Conservation (phyloP, 2,329 filamentous ascomycete species). For the Botrytis fabae region DNA sequence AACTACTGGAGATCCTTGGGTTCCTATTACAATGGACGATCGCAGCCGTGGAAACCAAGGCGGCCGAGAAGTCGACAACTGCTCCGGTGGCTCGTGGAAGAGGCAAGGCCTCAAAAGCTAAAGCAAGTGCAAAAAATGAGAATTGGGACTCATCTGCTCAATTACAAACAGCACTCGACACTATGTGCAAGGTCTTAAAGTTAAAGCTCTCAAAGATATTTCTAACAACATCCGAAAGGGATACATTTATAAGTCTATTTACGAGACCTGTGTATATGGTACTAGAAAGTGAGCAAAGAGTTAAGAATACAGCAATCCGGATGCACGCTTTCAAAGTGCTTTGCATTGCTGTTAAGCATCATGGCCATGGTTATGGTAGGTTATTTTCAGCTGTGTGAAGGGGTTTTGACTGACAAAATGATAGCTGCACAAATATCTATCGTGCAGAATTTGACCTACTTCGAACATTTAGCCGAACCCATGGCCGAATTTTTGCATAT, state of each 20-base stretch:
- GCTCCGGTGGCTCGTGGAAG: slow-evolving; percentile 70
- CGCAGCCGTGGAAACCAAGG: slow-evolving; percentile 89
- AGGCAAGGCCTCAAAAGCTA: slow-evolving; percentile 73
- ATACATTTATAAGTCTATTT: slow-evolving; percentile 90
- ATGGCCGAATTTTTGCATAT: slow-evolving; percentile 99
- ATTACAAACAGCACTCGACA: slow-evolving; percentile 83
- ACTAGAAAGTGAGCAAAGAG: slow-evolving; percentile 87
- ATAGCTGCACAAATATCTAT: slow-evolving; percentile 96
- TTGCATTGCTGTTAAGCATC: slow-evolving; percentile 95
- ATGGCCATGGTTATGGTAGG: slow-evolving; percentile 91
- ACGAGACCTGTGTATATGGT: slow-evolving; percentile 92
- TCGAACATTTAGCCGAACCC: slow-evolving; percentile 96
- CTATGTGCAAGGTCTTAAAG: slow-evolving; percentile 94
- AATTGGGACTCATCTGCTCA: slow-evolving; percentile 88
- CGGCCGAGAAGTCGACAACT: slow-evolving; percentile 81
- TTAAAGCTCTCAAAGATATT: slow-evolving; percentile 92
- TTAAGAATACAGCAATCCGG: slow-evolving; percentile 83
- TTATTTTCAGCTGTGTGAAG: slow-evolving; percentile 17
- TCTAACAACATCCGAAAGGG: slow-evolving; percentile 90
- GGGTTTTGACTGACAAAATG: slow-evolving; percentile 26
- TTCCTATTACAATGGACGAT: slow-evolving; percentile 96
- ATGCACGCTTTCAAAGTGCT: slow-evolving; percentile 98
- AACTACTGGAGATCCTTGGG: slow-evolving; percentile 87
- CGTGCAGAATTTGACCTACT: slow-evolving; percentile 96
- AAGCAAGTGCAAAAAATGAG: slow-evolving; percentile 62